These are phyloP conservation scores for Peronospora destructor DNA, from an alignment of 352 stramenopile species.

Conservation along the genomic window DNA sequence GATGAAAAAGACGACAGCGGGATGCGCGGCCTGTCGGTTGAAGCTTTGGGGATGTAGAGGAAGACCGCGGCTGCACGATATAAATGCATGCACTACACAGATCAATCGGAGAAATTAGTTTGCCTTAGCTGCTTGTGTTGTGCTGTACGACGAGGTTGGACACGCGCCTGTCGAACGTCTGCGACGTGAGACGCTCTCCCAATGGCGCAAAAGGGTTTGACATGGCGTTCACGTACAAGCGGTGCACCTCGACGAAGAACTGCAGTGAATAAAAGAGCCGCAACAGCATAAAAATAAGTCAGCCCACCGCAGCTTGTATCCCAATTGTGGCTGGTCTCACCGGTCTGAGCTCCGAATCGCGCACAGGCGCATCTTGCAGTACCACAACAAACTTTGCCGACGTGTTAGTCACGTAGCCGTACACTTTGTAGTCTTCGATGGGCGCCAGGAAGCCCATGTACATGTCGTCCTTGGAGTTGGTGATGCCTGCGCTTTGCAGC, in stretches of 20 bases:
- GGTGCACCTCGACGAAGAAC: conserved; percentile 82
- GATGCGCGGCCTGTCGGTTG: conserved; percentile 60
- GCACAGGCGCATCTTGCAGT: conserved; percentile 62
- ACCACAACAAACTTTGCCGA: conserved; percentile 79
- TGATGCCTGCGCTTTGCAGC: conserved; percentile 40
- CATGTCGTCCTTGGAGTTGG: conserved; percentile 73
- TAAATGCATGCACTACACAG: conserved; percentile 10
- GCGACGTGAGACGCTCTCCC: conserved; percentile 73
- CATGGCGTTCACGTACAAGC: conserved; percentile 82
- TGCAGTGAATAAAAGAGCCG: conserved; percentile 15
- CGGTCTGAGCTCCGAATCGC: conserved; percentile 70
- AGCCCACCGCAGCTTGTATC: background rate
- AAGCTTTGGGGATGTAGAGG: conserved; percentile 51
- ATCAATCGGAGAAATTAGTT: conserved; percentile 7
- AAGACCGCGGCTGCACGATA: background rate
- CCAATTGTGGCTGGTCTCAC: conserved; percentile 24
- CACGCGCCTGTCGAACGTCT: conserved; percentile 75
- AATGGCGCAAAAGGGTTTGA: conserved; percentile 82
- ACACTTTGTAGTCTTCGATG: conserved; percentile 83
- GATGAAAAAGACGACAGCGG: conserved; percentile 38
- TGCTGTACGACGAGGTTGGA: conserved; percentile 70
- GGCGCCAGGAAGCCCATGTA: conserved; percentile 78
- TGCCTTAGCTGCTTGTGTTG: conserved; percentile 34
- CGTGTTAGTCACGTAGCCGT: conserved; percentile 84
- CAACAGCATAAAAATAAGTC: conserved; percentile 2